Evolutionary conservation across 2,329 filamentous ascomycete species (phyloP), one percentile per base, ranked within the genome.

Genomic region (Dactylellina haptotyla): DNA sequence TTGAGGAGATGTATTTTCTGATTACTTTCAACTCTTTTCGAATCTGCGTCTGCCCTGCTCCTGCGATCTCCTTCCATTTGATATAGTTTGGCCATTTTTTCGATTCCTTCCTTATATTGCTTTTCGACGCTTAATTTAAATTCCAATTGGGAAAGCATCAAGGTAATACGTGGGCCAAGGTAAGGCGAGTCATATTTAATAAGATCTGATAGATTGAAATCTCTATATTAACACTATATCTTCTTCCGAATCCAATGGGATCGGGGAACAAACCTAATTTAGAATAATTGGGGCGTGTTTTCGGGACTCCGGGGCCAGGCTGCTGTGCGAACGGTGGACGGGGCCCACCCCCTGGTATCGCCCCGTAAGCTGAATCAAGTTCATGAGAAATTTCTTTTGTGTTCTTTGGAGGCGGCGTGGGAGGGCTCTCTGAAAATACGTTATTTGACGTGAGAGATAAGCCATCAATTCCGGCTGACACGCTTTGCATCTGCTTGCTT

Each of bases 51-150:
- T 67, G 91, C 89, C 80, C 90, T 92, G 83, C 94, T 98, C 84
- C 97, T 97, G 78, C 93, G 89, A 80, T 99, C 95, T 28, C 95
- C 94, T 81, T 98, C 95, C 86, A 98, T 95, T 80, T 95, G 89
- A 80, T 99, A 99, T 34, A 99, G 85, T 80, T 95, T 92, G 50
- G 97, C 92, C 95, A 99, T 98, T 84, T 99, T 99, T 82, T 99
- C 95, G 78, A 99, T 95, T 75, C 95, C 95, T 79, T 96, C 96
- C 77, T 98, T 93, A 82, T 99, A 99, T 82, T 99, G 95, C 80
- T 97, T 96, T 81, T 99, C 95, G 26, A 99, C 95, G 77, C 95
- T 97, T 75, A 99, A 87, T 84, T 99, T 99, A 84, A 99, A 99
- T 82, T 98, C 93, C 76, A 99, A 89, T 82, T 99, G 95, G 51